Percentiles rank a stretch among this genome's conserved stretches.
These are phyloP conservation scores for Saturnispora dispora DNA, from an alignment of 805 yeast genomes.

Conservation along the genomic window DNA sequence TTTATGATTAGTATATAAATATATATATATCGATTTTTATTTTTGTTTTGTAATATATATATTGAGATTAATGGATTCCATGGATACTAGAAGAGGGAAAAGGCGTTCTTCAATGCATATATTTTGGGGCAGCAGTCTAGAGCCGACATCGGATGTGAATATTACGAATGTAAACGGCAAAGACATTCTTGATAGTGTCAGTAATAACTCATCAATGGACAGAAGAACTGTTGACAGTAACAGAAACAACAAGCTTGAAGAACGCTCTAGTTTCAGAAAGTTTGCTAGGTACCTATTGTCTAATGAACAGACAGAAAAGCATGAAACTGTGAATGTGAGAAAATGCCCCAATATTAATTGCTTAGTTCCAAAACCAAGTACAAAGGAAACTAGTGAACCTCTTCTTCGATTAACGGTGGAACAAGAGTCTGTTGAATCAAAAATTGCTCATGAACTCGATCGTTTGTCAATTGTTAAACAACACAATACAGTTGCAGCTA, in stretches of 20 bases:
- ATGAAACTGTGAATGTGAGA: not conserved
- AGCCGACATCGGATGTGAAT: not conserved
- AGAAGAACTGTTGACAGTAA: not conserved
- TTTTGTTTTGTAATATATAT: not conserved
- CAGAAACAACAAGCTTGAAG: slow-evolving; percentile 11
- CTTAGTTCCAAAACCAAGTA: not conserved
- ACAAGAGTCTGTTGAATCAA: not conserved
- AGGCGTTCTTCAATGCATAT: slow-evolving; percentile 1
- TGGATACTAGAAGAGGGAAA: not conserved
- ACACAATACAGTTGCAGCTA: not conserved
- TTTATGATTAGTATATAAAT: not conserved
- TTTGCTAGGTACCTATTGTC: slow-evolving; percentile 20
- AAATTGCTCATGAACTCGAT: not conserved
- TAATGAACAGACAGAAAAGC: slow-evolving; percentile 8
- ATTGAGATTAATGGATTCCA: slow-evolving; percentile 1
- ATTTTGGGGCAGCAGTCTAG: slow-evolving; percentile 8
- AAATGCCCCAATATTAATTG: not conserved
- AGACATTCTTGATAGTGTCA: not conserved
- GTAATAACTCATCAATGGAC: not conserved
- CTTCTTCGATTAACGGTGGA: not conserved
- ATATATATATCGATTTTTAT: not conserved
- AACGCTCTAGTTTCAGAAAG: slow-evolving; percentile 19
- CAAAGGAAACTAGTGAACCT: not conserved
- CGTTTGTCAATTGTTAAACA: slow-evolving; percentile 4
- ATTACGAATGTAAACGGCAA: not conserved